Conservation (phyloP, 1,284 basidiomycete species). For the Cryptococcus sp. region DNA sequence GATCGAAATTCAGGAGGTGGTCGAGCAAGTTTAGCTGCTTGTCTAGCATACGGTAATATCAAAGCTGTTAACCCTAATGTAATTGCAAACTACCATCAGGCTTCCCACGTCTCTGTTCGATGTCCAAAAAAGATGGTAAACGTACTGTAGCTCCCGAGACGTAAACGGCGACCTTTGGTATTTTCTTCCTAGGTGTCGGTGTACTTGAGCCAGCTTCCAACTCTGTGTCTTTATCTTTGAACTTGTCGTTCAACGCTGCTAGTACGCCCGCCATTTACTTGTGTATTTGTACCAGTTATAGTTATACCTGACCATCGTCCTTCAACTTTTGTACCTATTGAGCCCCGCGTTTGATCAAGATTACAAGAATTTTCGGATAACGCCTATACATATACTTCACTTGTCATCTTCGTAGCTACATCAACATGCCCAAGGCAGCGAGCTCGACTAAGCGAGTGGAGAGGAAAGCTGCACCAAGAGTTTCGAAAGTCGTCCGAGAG, state of each 20-base stretch:
- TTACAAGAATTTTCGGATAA: background rate
- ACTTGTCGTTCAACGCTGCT: background rate
- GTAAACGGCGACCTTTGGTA: conserved; percentile 37
- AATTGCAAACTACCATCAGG: conserved; percentile 27
- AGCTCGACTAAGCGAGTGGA: too few species aligned
- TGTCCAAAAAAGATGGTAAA: too few species aligned
- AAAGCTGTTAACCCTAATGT: conserved; percentile 33
- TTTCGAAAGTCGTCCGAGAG: too few species aligned
- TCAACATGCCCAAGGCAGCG: too few species aligned
- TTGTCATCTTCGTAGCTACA: too few species aligned
- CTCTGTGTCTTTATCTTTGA: background rate
- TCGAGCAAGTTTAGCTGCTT: conserved; percentile 23
- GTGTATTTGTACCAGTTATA: background rate
- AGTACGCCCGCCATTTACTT: background rate
- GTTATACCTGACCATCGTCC: background rate
- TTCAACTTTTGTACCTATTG: background rate
- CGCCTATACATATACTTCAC: background rate
- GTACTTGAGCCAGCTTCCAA: background rate
- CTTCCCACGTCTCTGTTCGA: background rate
- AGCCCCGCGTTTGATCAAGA: background rate
- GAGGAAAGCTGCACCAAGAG: too few species aligned
- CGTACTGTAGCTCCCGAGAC: conserved; percentile 39
- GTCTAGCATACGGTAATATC: conserved; percentile 31
- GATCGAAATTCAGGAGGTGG: conserved; percentile 24
- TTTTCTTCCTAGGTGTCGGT: conserved; percentile 10